Evolutionary conservation across 2,329 filamentous ascomycete species (phyloP).

Genomic region (Fusarium coffeatum): DNA sequence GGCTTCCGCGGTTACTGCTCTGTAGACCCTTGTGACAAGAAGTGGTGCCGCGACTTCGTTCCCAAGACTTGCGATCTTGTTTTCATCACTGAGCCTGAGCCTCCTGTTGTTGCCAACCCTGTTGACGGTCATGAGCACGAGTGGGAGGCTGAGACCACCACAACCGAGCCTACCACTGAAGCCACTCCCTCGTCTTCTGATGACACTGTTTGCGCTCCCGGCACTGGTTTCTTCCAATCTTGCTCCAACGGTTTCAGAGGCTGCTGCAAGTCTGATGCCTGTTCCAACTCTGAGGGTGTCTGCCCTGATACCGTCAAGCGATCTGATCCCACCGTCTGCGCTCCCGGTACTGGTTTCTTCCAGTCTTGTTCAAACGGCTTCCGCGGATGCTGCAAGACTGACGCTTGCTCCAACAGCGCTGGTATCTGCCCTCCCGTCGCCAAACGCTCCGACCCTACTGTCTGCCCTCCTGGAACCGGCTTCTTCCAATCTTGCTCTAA

Average conservation of each 20-base stretch:
- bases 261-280: conserved; percentile 23
- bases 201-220: not conserved
- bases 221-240: conserved; percentile 23
- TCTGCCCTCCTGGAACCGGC: conserved; percentile 11
- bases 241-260: conserved; percentile 27
- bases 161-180: not conserved
- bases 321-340: not conserved
- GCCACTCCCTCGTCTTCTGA: not conserved
- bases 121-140: not conserved
- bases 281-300: not conserved
- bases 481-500: conserved; percentile 29
- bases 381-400: conserved; percentile 30
- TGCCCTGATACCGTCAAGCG: not conserved
- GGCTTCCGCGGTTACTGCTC: conserved; percentile 31
- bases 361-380: conserved; percentile 25
- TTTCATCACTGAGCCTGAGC: conserved; percentile 9
- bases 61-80: conserved; percentile 26
- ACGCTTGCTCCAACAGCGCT: conserved; percentile 5
- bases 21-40: conserved; percentile 17
- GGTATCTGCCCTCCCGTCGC: not conserved
- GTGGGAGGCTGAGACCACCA: not conserved
- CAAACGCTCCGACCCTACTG: not conserved
- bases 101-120: not conserved
- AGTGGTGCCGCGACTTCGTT: conserved; percentile 30
- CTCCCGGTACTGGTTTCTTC: conserved; percentile 17